Evolutionary conservation across 208 protist species (phyloP).

Genomic region (Acanthamoeba sp.): DNA sequence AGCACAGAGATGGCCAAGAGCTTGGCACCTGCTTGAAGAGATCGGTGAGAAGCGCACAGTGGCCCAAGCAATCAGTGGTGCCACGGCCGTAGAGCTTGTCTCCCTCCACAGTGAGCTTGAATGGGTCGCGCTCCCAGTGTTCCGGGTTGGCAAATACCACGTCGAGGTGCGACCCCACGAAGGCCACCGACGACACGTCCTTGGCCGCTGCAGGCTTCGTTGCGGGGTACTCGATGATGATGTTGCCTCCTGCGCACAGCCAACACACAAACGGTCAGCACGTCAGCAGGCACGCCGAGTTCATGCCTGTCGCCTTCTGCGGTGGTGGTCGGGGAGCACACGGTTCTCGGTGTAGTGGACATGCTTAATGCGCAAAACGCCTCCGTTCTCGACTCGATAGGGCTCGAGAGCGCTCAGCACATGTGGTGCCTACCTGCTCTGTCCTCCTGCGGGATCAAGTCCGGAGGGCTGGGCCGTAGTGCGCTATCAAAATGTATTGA

Average conservation of each 20-base stretch:
- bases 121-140: constrained; percentile 85
- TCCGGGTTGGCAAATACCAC: constrained; percentile 84
- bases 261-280: background rate
- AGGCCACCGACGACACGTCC: constrained; percentile 77
- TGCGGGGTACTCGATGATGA: constrained; percentile 51
- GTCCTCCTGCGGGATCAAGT: constrained; percentile 49
- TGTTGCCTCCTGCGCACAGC: background rate
- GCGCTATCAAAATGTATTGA: background rate
- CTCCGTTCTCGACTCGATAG: constrained; percentile 22
- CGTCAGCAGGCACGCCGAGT: background rate
- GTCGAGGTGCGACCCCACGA: constrained; percentile 87
- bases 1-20: background rate
- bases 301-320: background rate
- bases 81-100: constrained; percentile 88
- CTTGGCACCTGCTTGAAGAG: constrained; percentile 79
- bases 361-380: constrained; percentile 24
- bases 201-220: background rate
- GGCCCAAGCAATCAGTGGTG: constrained; percentile 88
- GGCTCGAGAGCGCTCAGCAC: constrained; percentile 39
- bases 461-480: background rate
- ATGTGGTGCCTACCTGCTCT: background rate
- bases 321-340: background rate
- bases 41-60: constrained; percentile 87
- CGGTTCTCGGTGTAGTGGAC: constrained; percentile 24
- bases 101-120: constrained; percentile 81